A percentile compares a stretch with the other conserved stretches of the same genome.
Conservation (phyloP, 345 rosid species). For the Pugionium dolabratum region DNA sequence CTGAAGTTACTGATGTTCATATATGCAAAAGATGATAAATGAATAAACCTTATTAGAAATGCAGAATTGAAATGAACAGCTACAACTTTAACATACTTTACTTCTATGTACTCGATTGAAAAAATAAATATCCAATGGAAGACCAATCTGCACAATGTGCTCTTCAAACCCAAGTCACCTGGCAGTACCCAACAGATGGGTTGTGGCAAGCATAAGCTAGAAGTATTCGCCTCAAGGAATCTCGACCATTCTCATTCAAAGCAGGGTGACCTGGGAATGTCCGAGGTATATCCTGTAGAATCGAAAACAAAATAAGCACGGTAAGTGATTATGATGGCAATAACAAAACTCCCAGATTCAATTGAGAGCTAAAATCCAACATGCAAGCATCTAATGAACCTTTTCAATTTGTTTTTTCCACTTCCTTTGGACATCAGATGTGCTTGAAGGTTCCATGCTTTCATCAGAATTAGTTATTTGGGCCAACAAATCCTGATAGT, state of each 20-base stretch:
- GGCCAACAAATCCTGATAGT: slow-evolving; percentile 75
- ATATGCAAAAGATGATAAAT: not conserved
- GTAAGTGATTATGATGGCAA: slow-evolving; percentile 40
- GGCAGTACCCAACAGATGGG: slow-evolving; percentile 97
- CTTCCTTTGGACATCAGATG: slow-evolving; percentile 51
- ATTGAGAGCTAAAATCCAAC: slow-evolving; percentile 55
- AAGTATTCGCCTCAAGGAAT: slow-evolving; percentile 86
- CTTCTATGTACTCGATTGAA: no score
- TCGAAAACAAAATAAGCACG: slow-evolving; percentile 39
- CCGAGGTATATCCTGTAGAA: slow-evolving; percentile 82
- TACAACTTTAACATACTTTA: no score
- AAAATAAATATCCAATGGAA: no score
- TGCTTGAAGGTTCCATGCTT: slow-evolving; percentile 41
- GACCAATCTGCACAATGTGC: no score
- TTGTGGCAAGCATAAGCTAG: slow-evolving; percentile 90
- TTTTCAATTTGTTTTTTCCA: slow-evolving; percentile 97
- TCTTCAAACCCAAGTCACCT: slow-evolving; percentile 51
- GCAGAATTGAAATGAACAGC: no score
- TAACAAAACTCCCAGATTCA: slow-evolving; percentile 52
- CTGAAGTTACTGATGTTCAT: not conserved
- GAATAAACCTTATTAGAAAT: not conserved
- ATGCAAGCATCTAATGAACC: slow-evolving; percentile 68
- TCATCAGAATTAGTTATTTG: slow-evolving; percentile 54
- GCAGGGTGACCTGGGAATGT: slow-evolving; percentile 99
- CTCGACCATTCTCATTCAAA: slow-evolving; percentile 79